Conservation (phyloP, 2,329 filamentous ascomycete genomes). For the Ophiostoma himal-ulmi region DNA sequence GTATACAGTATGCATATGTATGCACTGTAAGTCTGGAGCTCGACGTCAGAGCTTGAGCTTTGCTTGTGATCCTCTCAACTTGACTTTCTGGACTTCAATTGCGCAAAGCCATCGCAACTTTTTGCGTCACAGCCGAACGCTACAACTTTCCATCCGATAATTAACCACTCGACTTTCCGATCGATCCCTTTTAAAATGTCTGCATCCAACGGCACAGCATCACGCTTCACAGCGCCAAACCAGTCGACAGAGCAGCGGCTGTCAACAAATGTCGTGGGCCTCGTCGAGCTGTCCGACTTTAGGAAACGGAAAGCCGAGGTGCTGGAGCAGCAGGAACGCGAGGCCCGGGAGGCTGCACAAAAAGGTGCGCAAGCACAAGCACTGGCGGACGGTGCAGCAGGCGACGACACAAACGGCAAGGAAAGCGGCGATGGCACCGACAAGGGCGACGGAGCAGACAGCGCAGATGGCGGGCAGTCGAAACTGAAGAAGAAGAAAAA, state of each 20-base stretch:
- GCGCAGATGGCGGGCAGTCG: constrained; percentile 36
- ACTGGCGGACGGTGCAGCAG: constrained; percentile 29
- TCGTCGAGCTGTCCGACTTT: constrained; percentile 88
- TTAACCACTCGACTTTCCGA: too few species aligned
- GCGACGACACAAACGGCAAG: constrained; percentile 38
- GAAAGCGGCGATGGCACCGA: constrained; percentile 25
- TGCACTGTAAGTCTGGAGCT: neutral
- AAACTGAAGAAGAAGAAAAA: constrained; percentile 41
- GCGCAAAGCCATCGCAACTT: neutral
- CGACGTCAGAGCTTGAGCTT: neutral
- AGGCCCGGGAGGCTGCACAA: constrained; percentile 40
- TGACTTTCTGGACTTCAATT: neutral
- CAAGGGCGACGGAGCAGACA: constrained; percentile 36
- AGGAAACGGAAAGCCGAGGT: constrained; percentile 92
- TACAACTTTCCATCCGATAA: too few species aligned
- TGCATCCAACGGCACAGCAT: constrained; percentile 34
- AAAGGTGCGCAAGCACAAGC: constrained; percentile 18
- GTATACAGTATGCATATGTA: neutral
- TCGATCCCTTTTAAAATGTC: constrained; percentile 34
- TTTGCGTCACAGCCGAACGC: neutral
- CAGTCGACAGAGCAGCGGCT: constrained; percentile 74
- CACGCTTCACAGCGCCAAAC: constrained; percentile 69
- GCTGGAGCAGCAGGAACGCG: constrained; percentile 81
- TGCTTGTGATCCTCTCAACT: neutral
- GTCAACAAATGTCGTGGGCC: constrained; percentile 80